Percentiles rank a stretch among this genome's conserved stretches.
phyloP scores from a whole-genome alignment of 2,329 filamentous ascomycete species.

The Aspergillus fischeri region DNA sequence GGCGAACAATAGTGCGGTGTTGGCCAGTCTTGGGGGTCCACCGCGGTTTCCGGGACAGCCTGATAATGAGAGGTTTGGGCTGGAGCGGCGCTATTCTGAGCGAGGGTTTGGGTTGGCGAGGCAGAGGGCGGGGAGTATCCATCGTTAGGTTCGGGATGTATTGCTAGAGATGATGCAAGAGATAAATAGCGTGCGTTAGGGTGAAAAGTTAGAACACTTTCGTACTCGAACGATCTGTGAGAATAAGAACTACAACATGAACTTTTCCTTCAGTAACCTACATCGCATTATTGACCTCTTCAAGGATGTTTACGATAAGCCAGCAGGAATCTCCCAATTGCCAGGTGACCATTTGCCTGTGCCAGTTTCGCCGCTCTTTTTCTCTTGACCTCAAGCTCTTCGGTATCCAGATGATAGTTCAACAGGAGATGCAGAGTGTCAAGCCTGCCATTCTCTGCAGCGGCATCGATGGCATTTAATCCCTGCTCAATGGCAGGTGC shows the following conservation, averaged over 20 bases:
- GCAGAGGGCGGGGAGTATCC: constrained; percentile 21
- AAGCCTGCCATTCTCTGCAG: constrained; percentile 28
- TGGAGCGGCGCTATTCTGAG: constrained; percentile 18
- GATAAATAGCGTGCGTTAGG: neutral
- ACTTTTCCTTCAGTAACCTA: too few species aligned
- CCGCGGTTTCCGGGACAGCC: constrained; percentile 36
- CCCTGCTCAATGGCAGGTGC: constrained; percentile 15
- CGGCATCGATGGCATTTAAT: constrained; percentile 27
- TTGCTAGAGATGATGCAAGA: neutral
- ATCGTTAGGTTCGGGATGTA: constrained; percentile 5
- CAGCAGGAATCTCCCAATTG: constrained; percentile 11
- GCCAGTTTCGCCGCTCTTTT: constrained; percentile 9
- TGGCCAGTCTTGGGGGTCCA: constrained; percentile 50
- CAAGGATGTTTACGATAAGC: constrained; percentile 5
- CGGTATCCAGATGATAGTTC: constrained; percentile 4
- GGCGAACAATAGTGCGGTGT: constrained; percentile 50
- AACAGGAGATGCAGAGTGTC: constrained; percentile 26
- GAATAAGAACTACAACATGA: neutral
- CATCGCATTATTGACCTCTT: too few species aligned
- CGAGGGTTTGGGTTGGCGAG: constrained; percentile 15
- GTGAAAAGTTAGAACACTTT: neutral
- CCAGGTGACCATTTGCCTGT: constrained; percentile 9
- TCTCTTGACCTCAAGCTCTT: constrained; percentile 9
- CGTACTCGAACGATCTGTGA: neutral
- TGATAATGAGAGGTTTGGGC: constrained; percentile 15